phyloP scores from a whole-genome alignment of 176 grass and related monocot species.

The Otatea glauca region DNA sequence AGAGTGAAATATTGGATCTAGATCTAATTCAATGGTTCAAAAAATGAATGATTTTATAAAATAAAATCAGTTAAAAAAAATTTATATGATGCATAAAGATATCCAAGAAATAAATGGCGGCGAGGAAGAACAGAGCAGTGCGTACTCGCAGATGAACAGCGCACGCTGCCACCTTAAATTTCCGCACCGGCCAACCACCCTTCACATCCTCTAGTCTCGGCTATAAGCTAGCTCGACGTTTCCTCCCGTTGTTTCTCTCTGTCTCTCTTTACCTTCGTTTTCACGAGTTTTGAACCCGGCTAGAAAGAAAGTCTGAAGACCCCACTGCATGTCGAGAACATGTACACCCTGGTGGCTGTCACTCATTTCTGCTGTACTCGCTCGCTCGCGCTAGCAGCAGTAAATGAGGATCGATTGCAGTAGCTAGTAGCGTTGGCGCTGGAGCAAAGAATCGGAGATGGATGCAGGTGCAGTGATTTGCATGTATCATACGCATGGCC shows the following conservation, averaged over 20 bases:
- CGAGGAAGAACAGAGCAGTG: background rate
- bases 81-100: no score
- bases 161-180: conserved; percentile 29
- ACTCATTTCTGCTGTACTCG: conserved; percentile 9
- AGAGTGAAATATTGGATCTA: no score
- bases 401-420: background rate
- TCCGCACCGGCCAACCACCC: background rate
- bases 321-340: background rate
- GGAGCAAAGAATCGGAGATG: background rate
- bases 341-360: background rate
- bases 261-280: background rate
- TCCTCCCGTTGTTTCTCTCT: background rate
- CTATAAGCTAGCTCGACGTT: background rate
- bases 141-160: conserved; percentile 11
- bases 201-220: background rate
- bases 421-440: background rate
- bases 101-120: background rate
- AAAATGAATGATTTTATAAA: no score
- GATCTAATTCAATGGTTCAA: no score
- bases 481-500: background rate
- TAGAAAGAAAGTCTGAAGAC: background rate
- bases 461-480: background rate
- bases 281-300: background rate
- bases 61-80: no score
- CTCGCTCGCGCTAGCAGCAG: background rate